Percentiles rank a stretch among this genome's conserved stretches.
Conservation (phyloP, 192 early-diverging fungal genomes). For the Backusella westeae region DNA sequence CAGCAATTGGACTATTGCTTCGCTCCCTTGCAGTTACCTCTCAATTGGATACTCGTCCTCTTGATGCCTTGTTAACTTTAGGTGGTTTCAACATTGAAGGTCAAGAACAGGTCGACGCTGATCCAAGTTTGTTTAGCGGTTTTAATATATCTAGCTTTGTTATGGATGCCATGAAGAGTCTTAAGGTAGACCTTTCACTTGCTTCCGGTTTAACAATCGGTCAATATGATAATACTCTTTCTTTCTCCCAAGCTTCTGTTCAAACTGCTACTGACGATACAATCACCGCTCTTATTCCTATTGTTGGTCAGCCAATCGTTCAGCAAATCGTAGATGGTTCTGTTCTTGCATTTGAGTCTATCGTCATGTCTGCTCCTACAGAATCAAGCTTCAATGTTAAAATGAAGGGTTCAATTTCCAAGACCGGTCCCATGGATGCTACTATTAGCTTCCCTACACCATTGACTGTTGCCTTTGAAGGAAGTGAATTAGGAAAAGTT, state of each 20-base stretch:
- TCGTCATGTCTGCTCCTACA: slow-evolving; percentile 33
- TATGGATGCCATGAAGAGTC: slow-evolving; percentile 40
- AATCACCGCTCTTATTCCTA: slow-evolving; percentile 44
- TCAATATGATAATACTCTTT: slow-evolving; percentile 43
- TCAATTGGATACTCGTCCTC: slow-evolving; percentile 42
- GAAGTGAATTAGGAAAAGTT: slow-evolving; percentile 40
- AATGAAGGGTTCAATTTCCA: slow-evolving; percentile 39
- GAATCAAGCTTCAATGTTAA: slow-evolving; percentile 42
- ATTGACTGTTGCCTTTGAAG: slow-evolving; percentile 33
- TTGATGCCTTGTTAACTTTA: slow-evolving; percentile 45
- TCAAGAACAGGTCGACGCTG: slow-evolving; percentile 19
- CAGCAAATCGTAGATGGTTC: slow-evolving; percentile 42
- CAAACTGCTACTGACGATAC: slow-evolving; percentile 42
- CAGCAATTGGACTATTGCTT: slow-evolving; percentile 45
- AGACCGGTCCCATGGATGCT: slow-evolving; percentile 47
- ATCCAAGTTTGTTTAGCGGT: slow-evolving; percentile 34
- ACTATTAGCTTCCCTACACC: slow-evolving; percentile 42
- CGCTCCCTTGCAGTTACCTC: slow-evolving; percentile 42
- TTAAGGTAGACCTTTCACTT: slow-evolving; percentile 49
- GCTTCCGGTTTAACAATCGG: slow-evolving; percentile 44
- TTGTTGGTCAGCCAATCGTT: slow-evolving; percentile 50
- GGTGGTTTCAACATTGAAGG: slow-evolving; percentile 40
- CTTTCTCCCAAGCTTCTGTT: slow-evolving; percentile 38
- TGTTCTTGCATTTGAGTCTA: slow-evolving; percentile 30
- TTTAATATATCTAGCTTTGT: slow-evolving; percentile 49